Evolutionary conservation across 2,329 filamentous ascomycete species (phyloP), one percentile per base, ranked within the genome.

Genomic region (Tetracladium maxilliforme): DNA sequence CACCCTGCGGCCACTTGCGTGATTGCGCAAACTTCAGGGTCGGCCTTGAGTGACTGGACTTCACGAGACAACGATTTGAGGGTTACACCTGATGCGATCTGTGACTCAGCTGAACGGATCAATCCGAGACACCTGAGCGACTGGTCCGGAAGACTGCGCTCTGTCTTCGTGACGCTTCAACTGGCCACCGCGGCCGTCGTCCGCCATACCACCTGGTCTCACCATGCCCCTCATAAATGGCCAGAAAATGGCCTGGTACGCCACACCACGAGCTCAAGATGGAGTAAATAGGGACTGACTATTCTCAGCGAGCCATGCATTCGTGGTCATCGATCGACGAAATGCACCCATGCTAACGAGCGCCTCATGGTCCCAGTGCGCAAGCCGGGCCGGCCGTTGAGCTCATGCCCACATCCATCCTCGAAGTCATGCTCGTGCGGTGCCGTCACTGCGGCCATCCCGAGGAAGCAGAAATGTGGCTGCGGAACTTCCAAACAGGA

Each of bases 191-290:
- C n/a, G n/a, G n/a, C n/a, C n/a, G n/a, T n/a, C n/a, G n/a, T n/a
- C n/a, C n/a, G n/a, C n/a, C n/a, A n/a, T n/a, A n/a, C 16, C 14
- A 16, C 19, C n/a, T 19, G n/a, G 14, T 17, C 18, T 28, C 45
- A 57, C 44, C 28, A 79, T 79, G 74, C 70, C 70, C 43, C 58
- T 73, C 24, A 71, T 80, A 37, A 68, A 78, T 41, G 74, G 73
- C 33, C 59, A 70, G 47, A 77, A 76, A 52, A 77, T 80, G 62
- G 74, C 74, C 44, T 80, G 74, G 74, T 80, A 64, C 41, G 72
- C 19, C 24, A 25, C 19, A 22, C 24, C 25, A 25, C 24, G 20
- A 24, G 7, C 13, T 16, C 16, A 20, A 20, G 31, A 38, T 44
- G 24, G 43, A 16, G 9, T 19, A 19, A 11, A 11, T 19, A 19